Base-by-base conservation (phyloP, 1,284 basidiomycete genomes). In the Fistulina hepatica region DNA sequence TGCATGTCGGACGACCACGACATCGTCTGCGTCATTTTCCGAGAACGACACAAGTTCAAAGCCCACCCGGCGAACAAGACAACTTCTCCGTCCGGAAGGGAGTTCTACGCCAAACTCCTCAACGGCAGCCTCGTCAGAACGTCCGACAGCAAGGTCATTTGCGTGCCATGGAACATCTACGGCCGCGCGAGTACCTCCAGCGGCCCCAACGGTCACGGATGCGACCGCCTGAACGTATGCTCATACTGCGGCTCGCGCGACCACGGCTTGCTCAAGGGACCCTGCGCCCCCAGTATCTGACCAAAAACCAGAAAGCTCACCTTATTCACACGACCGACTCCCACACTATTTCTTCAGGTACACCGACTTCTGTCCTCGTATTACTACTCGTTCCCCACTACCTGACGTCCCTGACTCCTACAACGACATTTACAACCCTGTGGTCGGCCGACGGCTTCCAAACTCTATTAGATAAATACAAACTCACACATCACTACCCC, bases 401-500 rank as follows among this genome's bases (percentile, higher is more conserved):
- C 15, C 36, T 3, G 32, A 21, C 15, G 21, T 37, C 8, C 22
- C 19, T 9, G 6, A 10, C n/a, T 16, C 21, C 4, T 12, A 25
- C 17, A 6, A 8, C 13, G 33, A 39, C 4, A n/a, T 41, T 7
- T 26, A 41, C 15, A 37, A 44, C 6, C 38, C 34, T 8, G 27
- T 44, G 7, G 37, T 44, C 13, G 10, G 41, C 41, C 2, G 40
- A 41, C 21, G 42, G 42, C 2, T 52, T 51, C 21, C 37, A 48
- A 13, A 3, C 4, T 10, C 20, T 35, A 2, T 42, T 55, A 4
- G 12, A 8, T 1, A 25, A 38, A 4, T 39, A 42, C 31, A 27
- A 39, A 7, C 44, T 58, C 11, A 22, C 35, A 3, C 9, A 37
- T 5, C 11, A 38, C 9, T 61, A 62, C 34, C 57, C 58, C 1